A percentile compares a stretch with the other conserved stretches of the same genome.
Evolutionary conservation across 1,284 basidiomycete species (phyloP).

Genomic region (Naganishia sp.): DNA sequence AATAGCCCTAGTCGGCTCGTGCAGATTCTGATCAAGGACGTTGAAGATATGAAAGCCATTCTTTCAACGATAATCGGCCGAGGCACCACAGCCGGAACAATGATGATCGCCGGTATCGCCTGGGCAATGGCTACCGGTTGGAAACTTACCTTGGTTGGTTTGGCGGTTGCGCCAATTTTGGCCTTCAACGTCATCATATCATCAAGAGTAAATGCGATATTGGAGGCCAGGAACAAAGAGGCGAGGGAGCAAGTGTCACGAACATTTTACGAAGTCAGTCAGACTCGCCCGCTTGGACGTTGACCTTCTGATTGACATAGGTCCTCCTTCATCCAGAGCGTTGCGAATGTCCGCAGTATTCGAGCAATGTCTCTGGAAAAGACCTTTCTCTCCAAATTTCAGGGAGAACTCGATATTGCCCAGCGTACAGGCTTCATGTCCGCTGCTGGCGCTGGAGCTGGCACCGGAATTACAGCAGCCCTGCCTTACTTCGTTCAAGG

Average conservation of each 20-base stretch:
- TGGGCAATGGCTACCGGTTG: slow-evolving; percentile 89
- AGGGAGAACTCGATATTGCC: slow-evolving; percentile 63
- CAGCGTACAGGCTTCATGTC: slow-evolving; percentile 70
- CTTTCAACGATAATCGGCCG: slow-evolving; percentile 75
- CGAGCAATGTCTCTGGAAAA: slow-evolving; percentile 84
- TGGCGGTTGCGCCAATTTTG: slow-evolving; percentile 85
- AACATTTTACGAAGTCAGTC: slow-evolving; percentile 77
- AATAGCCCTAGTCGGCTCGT: slow-evolving; percentile 70
- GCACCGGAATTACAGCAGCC: slow-evolving; percentile 74
- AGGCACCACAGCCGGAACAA: slow-evolving; percentile 69
- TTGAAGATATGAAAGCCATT: slow-evolving; percentile 80
- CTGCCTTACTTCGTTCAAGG: slow-evolving; percentile 82
- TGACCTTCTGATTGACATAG: not conserved
- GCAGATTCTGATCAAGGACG: slow-evolving; percentile 82
- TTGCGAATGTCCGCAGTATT: slow-evolving; percentile 82
- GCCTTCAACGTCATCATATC: slow-evolving; percentile 71
- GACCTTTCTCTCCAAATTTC: slow-evolving; percentile 71
- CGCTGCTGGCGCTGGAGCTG: slow-evolving; percentile 80
- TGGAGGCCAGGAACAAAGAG: slow-evolving; percentile 77
- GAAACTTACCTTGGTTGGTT: slow-evolving; percentile 88
- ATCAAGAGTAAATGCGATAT: slow-evolving; percentile 66
- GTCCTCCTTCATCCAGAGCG: slow-evolving; percentile 58
- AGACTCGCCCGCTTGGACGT: not conserved
- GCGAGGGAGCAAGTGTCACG: slow-evolving; percentile 81
- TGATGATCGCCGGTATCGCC: slow-evolving; percentile 77